Percentiles rank a stretch among this genome's conserved stretches.
Conservation (phyloP, 495 filamentous ascomycete species). For the Trichoderma orchidacearum region DNA sequence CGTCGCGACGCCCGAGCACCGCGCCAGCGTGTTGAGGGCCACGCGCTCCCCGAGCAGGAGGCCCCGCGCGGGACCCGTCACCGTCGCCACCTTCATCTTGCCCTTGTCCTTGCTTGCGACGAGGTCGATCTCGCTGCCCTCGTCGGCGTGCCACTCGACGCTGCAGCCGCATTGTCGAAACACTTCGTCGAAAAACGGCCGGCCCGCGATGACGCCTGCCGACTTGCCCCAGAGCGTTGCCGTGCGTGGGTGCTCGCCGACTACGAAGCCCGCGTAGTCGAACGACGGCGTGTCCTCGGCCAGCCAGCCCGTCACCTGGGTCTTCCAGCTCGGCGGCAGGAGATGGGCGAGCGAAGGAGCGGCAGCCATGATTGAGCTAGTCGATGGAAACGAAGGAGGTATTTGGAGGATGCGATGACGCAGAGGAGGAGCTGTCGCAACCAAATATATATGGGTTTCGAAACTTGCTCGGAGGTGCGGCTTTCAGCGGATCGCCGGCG, state of each 20-base stretch:
- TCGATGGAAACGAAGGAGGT: neutral
- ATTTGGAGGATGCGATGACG: neutral
- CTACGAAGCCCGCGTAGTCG: conserved; percentile 95
- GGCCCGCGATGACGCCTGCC: conserved; percentile 72
- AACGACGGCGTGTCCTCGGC: conserved; percentile 92
- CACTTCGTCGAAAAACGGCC: conserved; percentile 92
- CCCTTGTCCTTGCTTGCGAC: conserved; percentile 33
- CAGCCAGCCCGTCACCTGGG: conserved; percentile 69
- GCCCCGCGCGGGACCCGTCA: conserved; percentile 71
- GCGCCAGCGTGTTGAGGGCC: conserved; percentile 78
- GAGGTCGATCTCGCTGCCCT: conserved; percentile 51
- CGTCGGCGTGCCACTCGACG: conserved; percentile 73
- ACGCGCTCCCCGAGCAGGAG: conserved; percentile 87
- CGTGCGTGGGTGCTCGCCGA: conserved; percentile 62
- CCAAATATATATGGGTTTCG: no score
- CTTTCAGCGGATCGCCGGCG: neutral
- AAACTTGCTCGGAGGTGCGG: neutral
- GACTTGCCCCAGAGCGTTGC: conserved; percentile 86
- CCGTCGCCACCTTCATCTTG: conserved; percentile 57
- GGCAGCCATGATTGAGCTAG: neutral
- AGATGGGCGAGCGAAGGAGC: conserved; percentile 55
- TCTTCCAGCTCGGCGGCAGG: conserved; percentile 72
- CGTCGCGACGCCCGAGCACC: conserved; percentile 86
- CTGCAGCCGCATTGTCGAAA: conserved; percentile 80
- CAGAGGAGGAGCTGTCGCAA: neutral